Conservation (phyloP, 306 rosid genomes). For the Medicago ruthenica region DNA sequence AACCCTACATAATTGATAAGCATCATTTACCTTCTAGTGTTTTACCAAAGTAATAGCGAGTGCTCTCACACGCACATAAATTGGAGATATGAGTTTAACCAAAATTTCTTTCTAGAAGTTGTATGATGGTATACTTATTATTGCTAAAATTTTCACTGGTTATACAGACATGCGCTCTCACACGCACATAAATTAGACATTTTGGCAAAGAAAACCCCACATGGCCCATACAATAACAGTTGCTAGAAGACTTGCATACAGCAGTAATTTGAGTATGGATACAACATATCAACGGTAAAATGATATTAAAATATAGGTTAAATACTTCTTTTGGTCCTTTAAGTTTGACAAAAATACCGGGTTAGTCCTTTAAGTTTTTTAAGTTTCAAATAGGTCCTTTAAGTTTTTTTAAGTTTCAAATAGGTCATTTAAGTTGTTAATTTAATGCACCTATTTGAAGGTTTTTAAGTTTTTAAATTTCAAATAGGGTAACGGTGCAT, state of each 20-base stretch:
- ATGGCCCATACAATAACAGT: background rate
- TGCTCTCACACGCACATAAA: too few relatives aligned
- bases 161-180: background rate
- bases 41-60: constrained; percentile 30
- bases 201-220: constrained; percentile 13
- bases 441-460: too few relatives aligned
- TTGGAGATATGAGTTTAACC: constrained; percentile 4
- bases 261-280: background rate
- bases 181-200: background rate
- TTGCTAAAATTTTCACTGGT: constrained; percentile 1
- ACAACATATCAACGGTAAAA: constrained; percentile 1
- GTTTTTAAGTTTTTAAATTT: too few relatives aligned
- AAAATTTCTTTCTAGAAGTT: constrained; percentile 14
- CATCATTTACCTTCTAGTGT: constrained; percentile 27
- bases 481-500: too few relatives aligned
- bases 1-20: constrained; percentile 64
- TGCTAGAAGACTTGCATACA: background rate
- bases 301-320: constrained; percentile 6
- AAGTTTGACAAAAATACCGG: too few relatives aligned
- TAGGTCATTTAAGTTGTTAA: too few relatives aligned
- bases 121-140: background rate
- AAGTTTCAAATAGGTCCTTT: too few relatives aligned
- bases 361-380: too few relatives aligned
- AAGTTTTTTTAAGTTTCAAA: too few relatives aligned
- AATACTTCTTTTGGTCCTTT: too few relatives aligned